Percentiles rank a stretch among this genome's conserved stretches.
These are phyloP conservation scores for Triticum urartu DNA, from an alignment of 176 grass and related monocot species.

Conservation along the genomic window DNA sequence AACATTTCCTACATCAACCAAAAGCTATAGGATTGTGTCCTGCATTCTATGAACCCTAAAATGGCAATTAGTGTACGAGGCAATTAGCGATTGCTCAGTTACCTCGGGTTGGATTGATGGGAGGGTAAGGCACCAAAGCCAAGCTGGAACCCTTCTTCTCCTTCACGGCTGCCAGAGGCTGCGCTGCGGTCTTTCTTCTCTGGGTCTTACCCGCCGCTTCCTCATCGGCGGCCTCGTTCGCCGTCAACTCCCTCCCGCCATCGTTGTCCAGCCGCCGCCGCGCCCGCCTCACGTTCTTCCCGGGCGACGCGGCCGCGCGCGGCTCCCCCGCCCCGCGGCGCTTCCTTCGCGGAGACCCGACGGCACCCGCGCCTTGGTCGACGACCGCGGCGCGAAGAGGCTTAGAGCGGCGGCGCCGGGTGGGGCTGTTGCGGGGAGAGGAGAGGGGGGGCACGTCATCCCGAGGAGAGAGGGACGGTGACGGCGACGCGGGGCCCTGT, in stretches of 20 bases:
- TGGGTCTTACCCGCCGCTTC: conserved; percentile 31
- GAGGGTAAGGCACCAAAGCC: conserved; percentile 23
- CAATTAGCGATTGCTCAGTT: conserved; percentile 14
- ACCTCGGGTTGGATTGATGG: not conserved
- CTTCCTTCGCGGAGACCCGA: not conserved
- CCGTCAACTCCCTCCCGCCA: conserved; percentile 14
- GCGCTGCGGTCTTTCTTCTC: conserved; percentile 18
- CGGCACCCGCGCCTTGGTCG: not conserved
- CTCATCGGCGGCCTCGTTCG: conserved; percentile 39
- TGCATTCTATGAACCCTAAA: not conserved
- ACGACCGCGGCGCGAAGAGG: not conserved
- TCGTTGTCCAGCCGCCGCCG: not conserved
- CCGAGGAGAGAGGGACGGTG: not conserved
- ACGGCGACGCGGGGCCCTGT: not conserved
- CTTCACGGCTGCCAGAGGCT: not conserved
- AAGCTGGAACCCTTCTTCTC: conserved; percentile 39
- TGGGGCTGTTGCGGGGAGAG: not conserved
- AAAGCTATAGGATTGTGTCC: not conserved
- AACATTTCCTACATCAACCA: not conserved
- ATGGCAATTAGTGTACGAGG: not conserved
- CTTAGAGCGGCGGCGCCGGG: not conserved
- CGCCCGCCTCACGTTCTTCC: conserved; percentile 19
- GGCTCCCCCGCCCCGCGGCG: conserved; percentile 7
- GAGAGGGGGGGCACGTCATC: not conserved
- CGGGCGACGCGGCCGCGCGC: conserved; percentile 29